A percentile compares a stretch with the other conserved stretches of the same genome.
Conservation (phyloP, 2,329 filamentous ascomycete species). For the Trichoderma sp. region DNA sequence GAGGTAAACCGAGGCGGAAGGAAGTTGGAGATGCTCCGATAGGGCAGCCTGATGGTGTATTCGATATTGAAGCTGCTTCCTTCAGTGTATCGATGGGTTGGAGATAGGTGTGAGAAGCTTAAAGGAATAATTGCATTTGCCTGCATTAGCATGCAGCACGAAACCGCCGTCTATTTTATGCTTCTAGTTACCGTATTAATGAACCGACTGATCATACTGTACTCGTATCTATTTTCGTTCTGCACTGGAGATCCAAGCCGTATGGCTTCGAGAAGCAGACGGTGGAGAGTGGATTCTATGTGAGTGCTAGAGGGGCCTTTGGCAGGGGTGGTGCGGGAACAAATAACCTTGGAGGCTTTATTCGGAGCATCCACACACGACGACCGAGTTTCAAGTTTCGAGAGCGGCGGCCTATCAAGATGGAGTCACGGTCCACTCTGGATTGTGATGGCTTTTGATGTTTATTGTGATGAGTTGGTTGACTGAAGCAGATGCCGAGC, state of each 20-base stretch:
- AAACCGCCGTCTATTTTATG: background rate
- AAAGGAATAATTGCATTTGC: too few species aligned
- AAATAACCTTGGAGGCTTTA: conserved; percentile 8
- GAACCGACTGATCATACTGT: background rate
- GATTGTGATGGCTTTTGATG: background rate
- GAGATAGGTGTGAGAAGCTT: background rate
- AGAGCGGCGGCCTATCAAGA: background rate
- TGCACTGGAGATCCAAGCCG: background rate
- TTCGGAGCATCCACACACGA: conserved; percentile 5
- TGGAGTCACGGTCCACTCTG: background rate
- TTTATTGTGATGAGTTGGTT: background rate
- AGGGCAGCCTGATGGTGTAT: background rate
- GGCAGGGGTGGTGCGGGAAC: conserved; percentile 9
- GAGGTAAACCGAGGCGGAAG: background rate
- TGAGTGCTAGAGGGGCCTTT: background rate
- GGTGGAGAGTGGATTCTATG: conserved; percentile 1
- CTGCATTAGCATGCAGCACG: background rate
- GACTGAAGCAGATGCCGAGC: background rate
- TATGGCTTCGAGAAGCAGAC: conserved; percentile 14
- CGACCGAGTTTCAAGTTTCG: conserved; percentile 9
- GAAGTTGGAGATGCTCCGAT: background rate
- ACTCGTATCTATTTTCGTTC: background rate
- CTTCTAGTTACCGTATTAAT: background rate
- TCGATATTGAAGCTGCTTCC: background rate
- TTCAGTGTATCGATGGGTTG: background rate